Base-by-base conservation (phyloP, 768 basidiomycete species). In the Macrolepiota fuliginosa region DNA sequence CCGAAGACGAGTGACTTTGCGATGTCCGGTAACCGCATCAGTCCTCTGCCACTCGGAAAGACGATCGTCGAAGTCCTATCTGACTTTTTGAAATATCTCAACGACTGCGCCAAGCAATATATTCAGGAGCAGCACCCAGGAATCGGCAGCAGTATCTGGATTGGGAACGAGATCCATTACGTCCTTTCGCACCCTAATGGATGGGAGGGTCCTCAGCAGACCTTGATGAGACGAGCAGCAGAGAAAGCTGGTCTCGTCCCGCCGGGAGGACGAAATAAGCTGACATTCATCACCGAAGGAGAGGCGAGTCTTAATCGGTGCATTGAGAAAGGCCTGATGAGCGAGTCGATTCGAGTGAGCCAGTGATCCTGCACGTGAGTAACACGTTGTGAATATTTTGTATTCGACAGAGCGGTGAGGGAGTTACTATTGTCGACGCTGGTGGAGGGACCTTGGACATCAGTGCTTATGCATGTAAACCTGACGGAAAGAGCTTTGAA, bases 131-230 rank as follows among this genome's bases (percentile, higher is more conserved):
- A 40, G 4, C 65, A 63, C 42, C 46, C 56, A 3, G 59, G 51
- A 22, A 50, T 55, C 12, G 65, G 62, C 17, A 46, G 19, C 4
- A 36, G 22, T 27, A 15, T 65, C 11, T 65, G 65, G 62, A 40
- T 50, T 4, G 25, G 24, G 10, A 72, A 79, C 58, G 71, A 67
- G 5, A 76, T 82, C 36, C 78, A 83, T 19, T 83, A 79, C 63
- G 75, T 89, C 3, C 73, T 89, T 10, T 76, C 80, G 0, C 85
- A 88, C 64, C 87, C 87, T 1, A 88, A 88, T 62, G 85, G 84
- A 0, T 89, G 86, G 85, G 85, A 82, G 59, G 82, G 83, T 0
- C 67, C 67, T 0, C 85, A 88, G 61, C 86, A 86, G 63, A 71
- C 68, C 6, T 72, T 79, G 64, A 83, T 89, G 73, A 77, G 86